These are phyloP conservation scores for Urtica urens DNA, from an alignment of 306 rosid species.

Conservation along the genomic window DNA sequence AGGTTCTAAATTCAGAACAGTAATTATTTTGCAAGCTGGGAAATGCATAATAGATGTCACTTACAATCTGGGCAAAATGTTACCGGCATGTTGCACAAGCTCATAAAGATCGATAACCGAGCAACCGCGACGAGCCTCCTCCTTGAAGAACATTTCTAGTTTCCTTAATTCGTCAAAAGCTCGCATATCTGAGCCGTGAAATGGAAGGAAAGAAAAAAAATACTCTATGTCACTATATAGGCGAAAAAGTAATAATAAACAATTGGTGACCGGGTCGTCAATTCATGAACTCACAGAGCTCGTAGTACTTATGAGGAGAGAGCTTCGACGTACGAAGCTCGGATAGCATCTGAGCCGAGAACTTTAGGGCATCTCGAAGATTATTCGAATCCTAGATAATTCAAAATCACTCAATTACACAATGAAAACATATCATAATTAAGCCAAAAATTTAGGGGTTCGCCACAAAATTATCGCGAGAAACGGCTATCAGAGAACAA, in stretches of 20 bases:
- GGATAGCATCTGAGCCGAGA: constrained; percentile 97
- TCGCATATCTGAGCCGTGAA: constrained; percentile 67
- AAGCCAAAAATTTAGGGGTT: constrained; percentile 9
- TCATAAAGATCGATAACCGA: constrained; percentile 92
- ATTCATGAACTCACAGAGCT: constrained; percentile 55
- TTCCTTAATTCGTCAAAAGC: constrained; percentile 94
- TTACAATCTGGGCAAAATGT: constrained; percentile 90
- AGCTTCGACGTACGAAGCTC: constrained; percentile 96
- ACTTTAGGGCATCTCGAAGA: constrained; percentile 88
- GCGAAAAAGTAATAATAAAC: constrained; percentile 10
- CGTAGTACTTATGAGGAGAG: constrained; percentile 93
- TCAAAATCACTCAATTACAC: constrained; percentile 1
- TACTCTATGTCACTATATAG: neutral
- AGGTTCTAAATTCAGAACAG: neutral
- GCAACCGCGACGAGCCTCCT: constrained; percentile 97
- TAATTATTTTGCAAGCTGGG: too few relatives aligned
- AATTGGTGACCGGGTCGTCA: constrained; percentile 20
- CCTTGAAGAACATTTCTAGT: constrained; percentile 88
- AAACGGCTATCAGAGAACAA: too few relatives aligned
- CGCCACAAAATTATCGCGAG: neutral
- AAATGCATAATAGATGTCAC: constrained; percentile 10
- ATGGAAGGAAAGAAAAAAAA: constrained; percentile 15
- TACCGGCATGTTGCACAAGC: constrained; percentile 97
- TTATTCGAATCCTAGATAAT: constrained; percentile 75
- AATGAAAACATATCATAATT: constrained; percentile 3